Evolutionary conservation across 2,329 filamentous ascomycete genomes (phyloP).

Genomic region (Penicillium sp.): DNA sequence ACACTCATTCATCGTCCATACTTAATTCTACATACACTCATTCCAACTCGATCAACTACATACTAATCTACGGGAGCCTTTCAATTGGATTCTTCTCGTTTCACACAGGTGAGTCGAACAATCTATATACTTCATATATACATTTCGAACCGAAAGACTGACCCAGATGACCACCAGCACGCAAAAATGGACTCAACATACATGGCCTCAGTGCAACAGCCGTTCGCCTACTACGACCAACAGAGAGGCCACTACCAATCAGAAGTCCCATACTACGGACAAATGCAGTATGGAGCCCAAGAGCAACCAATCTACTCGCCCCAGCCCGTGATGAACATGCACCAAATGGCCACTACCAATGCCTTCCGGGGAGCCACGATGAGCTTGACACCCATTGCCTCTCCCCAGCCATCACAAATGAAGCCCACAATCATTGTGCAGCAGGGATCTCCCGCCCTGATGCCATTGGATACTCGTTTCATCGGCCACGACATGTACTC

Average conservation of each 20-base stretch:
- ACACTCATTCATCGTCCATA: constrained; percentile 24
- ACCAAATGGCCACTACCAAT: constrained; percentile 45
- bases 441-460: constrained; percentile 55
- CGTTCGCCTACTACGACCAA: constrained; percentile 90
- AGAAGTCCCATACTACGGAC: constrained; percentile 50
- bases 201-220: constrained; percentile 63
- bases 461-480: constrained; percentile 75
- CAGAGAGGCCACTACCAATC: constrained; percentile 70
- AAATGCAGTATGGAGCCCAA: constrained; percentile 33
- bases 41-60: constrained; percentile 4
- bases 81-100: constrained; percentile 1
- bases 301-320: constrained; percentile 41
- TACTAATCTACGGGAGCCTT: constrained; percentile 5
- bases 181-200: constrained; percentile 66
- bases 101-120: constrained; percentile 6
- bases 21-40: constrained; percentile 39
- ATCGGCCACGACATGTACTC: constrained; percentile 64
- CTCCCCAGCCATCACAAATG: constrained; percentile 71
- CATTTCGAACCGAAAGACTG: background rate
- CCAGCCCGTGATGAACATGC: constrained; percentile 49
- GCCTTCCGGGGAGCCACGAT: constrained; percentile 42
- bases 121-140: too few relatives aligned
- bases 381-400: constrained; percentile 68
- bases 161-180: background rate
- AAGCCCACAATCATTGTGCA: constrained; percentile 73